Percentiles rank a stretch among this genome's conserved stretches.
These are phyloP conservation scores for Scedosporium boydii DNA, from an alignment of 2,329 filamentous ascomycete genomes.

Conservation along the genomic window DNA sequence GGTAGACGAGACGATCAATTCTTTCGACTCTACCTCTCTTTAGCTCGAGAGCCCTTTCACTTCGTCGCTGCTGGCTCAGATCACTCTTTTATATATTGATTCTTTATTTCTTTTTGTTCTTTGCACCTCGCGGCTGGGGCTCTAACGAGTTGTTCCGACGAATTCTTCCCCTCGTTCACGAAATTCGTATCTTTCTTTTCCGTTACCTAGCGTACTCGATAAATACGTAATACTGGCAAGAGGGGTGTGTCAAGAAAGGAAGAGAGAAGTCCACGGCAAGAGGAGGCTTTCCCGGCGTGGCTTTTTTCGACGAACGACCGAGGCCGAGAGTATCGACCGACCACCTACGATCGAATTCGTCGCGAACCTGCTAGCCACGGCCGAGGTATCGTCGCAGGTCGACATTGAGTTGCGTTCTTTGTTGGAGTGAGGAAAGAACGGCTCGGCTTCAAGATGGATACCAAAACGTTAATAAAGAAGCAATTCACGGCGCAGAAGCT, in stretches of 20 bases:
- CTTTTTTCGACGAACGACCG: not conserved
- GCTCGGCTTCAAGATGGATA: slow-evolving; percentile 29
- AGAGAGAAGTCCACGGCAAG: not conserved
- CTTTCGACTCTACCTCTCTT: not conserved
- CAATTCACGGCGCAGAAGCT: slow-evolving; percentile 64
- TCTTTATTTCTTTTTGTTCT: slow-evolving; percentile 13
- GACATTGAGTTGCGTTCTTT: slow-evolving; percentile 31
- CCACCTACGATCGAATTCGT: not conserved
- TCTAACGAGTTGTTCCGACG: slow-evolving; percentile 1
- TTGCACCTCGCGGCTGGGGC: slow-evolving; percentile 1
- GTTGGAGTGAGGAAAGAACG: slow-evolving; percentile 2
- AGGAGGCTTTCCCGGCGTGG: not conserved
- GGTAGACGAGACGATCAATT: slow-evolving; percentile 3
- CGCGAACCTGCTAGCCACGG: not conserved
- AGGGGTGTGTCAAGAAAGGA: not conserved
- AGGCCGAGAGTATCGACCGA: not conserved
- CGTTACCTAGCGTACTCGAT: not conserved
- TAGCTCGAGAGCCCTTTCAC: slow-evolving; percentile 21
- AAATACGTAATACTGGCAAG: not conserved
- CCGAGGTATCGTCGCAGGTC: slow-evolving; percentile 39
- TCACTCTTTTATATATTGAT: slow-evolving; percentile 25
- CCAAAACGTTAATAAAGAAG: slow-evolving; percentile 39
- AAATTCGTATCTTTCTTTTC: not conserved
- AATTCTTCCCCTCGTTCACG: slow-evolving; percentile 3
- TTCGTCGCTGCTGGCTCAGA: slow-evolving; percentile 53